A percentile compares a stretch with the other conserved stretches of the same genome.
Conservation (phyloP, 495 filamentous ascomycete species). For the Penicillium lividum region DNA sequence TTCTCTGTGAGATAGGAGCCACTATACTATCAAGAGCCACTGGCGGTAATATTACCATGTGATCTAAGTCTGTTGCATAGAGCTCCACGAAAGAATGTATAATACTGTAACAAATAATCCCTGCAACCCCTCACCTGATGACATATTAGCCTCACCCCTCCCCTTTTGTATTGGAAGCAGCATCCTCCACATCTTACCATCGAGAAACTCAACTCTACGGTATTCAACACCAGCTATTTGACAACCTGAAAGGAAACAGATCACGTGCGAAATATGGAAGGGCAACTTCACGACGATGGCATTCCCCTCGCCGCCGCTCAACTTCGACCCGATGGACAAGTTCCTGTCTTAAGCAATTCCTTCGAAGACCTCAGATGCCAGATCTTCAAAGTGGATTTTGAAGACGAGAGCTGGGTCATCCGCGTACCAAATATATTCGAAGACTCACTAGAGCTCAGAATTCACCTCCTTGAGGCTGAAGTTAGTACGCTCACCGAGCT, state of each 20-base stretch:
- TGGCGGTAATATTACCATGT: too few relatives aligned
- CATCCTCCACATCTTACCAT: too few relatives aligned
- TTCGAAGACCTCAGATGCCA: conserved; percentile 12
- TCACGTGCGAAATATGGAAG: neutral
- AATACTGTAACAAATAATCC: neutral
- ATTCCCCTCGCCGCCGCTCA: conserved; percentile 15
- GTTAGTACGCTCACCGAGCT: conserved; percentile 11
- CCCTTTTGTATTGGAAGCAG: too few relatives aligned
- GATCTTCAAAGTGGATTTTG: conserved; percentile 19
- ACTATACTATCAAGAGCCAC: too few relatives aligned
- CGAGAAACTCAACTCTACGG: neutral
- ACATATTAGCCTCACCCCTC: too few relatives aligned
- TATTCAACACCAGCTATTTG: too few relatives aligned
- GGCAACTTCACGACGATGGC: neutral
- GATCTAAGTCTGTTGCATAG: too few relatives aligned
- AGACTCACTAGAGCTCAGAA: conserved; percentile 5
- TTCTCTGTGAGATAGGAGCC: too few relatives aligned
- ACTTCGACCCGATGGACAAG: conserved; percentile 13
- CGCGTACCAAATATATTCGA: conserved; percentile 14
- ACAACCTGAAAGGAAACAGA: too few relatives aligned
- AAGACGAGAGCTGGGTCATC: conserved; percentile 19
- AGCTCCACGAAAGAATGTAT: too few relatives aligned
- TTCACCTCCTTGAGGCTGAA: conserved; percentile 13
- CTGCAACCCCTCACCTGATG: neutral
- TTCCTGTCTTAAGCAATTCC: conserved; percentile 8